A percentile compares a stretch with the other conserved stretches of the same genome.
Conservation (phyloP, 768 basidiomycete species). For the Termitomyces sp. region DNA sequence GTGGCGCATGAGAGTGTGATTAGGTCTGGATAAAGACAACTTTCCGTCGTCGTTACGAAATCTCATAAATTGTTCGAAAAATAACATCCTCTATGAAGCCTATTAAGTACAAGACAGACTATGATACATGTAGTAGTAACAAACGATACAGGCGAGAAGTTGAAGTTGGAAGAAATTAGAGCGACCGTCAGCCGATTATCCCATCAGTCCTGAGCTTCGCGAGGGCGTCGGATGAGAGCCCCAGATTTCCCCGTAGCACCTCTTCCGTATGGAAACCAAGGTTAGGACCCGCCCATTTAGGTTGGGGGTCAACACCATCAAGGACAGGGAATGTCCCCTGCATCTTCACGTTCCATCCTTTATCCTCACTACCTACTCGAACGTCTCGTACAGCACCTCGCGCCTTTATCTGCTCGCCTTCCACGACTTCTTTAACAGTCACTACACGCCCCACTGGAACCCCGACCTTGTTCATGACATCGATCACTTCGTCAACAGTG, state of each 20-base stretch:
- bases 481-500: conserved; percentile 49
- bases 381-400: conserved; percentile 59
- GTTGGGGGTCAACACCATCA: conserved; percentile 51
- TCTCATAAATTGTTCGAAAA: background rate
- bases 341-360: conserved; percentile 64
- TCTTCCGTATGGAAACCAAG: conserved; percentile 57
- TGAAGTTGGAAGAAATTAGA: too few species aligned
- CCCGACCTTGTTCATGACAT: conserved; percentile 41
- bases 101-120: background rate
- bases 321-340: conserved; percentile 57
- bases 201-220: conserved; percentile 32
- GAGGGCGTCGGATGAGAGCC: conserved; percentile 31
- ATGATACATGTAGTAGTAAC: background rate
- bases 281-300: conserved; percentile 66
- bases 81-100: background rate
- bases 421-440: conserved; percentile 58
- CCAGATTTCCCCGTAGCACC: conserved; percentile 39
- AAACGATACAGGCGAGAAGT: background rate
- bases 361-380: conserved; percentile 37
- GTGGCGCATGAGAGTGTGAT: background rate
- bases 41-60: background rate
- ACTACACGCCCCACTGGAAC: conserved; percentile 65
- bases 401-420: conserved; percentile 49
- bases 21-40: background rate
- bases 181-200: conserved; percentile 32